Conservation (phyloP, 1,139 yeast species). For the Hansenula sp. region DNA sequence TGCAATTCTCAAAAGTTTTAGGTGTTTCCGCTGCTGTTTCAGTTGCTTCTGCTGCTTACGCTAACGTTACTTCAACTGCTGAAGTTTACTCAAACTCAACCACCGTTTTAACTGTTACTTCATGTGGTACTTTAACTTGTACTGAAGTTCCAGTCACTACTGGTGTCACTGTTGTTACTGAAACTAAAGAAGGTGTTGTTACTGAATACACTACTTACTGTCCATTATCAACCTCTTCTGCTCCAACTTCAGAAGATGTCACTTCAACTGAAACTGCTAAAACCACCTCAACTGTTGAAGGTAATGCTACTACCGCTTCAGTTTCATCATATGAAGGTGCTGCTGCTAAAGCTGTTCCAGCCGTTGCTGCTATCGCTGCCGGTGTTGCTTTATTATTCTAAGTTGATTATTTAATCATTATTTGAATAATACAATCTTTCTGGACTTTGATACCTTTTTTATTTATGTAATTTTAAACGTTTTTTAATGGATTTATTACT, state of each 20-base stretch:
- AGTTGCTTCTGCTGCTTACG: constrained; percentile 23
- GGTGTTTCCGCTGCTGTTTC: constrained; percentile 21
- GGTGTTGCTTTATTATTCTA: constrained; percentile 27
- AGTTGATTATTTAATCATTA: constrained; percentile 6
- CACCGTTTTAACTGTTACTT: constrained; percentile 38
- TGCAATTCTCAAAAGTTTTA: constrained; percentile 24
- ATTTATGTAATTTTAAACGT: constrained; percentile 2
- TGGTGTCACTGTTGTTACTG: constrained; percentile 38
- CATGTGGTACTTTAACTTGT: constrained; percentile 37
- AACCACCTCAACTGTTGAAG: constrained; percentile 3
- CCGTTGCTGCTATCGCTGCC: constrained; percentile 26
- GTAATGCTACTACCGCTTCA: constrained; percentile 14
- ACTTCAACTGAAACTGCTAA: constrained; percentile 10
- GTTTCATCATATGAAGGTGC: constrained; percentile 21
- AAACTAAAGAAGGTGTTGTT: constrained; percentile 21
- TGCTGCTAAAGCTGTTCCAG: constrained; percentile 25
- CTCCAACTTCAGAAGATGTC: constrained; percentile 9
- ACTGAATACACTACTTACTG: constrained; percentile 33
- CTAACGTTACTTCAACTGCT: constrained; percentile 21
- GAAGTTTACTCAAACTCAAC: constrained; percentile 17
- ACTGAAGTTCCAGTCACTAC: constrained; percentile 34
- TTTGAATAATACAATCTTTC: background rate
- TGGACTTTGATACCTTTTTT: background rate
- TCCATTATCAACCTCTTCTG: constrained; percentile 24
- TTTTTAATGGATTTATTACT: constrained; percentile 1